Evolutionary conservation across 805 yeast species (phyloP), one percentile per base, ranked within the genome.

Genomic region (Sugiyamaella smithiae): DNA sequence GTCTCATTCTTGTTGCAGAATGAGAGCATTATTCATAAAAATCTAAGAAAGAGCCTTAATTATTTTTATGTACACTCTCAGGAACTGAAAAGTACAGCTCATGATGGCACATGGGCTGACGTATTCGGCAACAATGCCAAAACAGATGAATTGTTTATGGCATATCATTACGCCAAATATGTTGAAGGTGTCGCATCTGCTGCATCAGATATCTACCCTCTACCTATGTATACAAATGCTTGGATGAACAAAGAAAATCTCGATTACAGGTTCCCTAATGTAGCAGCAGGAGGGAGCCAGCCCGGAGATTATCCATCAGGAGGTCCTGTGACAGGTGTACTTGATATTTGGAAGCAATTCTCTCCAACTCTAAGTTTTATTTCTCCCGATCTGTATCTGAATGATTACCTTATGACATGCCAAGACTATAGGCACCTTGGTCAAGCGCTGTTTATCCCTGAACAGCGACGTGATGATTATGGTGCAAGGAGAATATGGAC

Each of bases 301-400:
- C 57, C 57, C 9, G 56, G 57, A 2, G 43, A 49, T 9, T 54
- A 54, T 45, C 57, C 57, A 3, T 24, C 49, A 22, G 57, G 57
- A 7, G 57, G 56, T 5, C 48, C 54, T n/a, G 50, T 48, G 5
- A 19, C 46, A 8, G 22, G 45, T 40, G 45, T 44, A 4, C 29
- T 54, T 14, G 57, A 54, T 46, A 50, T 54, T 41, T 52, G 56
- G 54, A 41, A 36, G 28, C 11, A 14, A n/a, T 40, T 31, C 25
- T 45, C 56, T 9, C 41, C 42, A 5, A 23, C 8, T 24, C 16
- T 54, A 5, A 37, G 33, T 17, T 43, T 48, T 22, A 45, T 54
- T n/a, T 31, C 57, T 5, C 57, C 57, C 14, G 57, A 54, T 28
- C 29, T 54, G 8, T 54, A 54, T 22, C 31, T 52, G 19, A 43